A percentile compares a stretch with the other conserved stretches of the same genome.
Evolutionary conservation across 148 eudicot genomes (phyloP).

Genomic region (Fallopia convolvulus): DNA sequence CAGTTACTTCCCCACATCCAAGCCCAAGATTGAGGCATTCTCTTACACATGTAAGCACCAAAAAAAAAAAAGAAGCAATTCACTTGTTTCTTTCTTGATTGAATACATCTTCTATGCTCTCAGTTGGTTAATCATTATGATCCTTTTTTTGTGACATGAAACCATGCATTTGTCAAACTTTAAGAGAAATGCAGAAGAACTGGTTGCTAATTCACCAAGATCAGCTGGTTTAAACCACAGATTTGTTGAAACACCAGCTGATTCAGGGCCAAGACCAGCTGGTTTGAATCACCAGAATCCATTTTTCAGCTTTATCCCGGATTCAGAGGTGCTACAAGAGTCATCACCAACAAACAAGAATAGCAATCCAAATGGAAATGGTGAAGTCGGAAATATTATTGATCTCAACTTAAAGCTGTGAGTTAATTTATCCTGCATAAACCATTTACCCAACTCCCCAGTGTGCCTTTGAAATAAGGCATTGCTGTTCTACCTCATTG

Average conservation of each 20-base stretch:
- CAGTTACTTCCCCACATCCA: constrained; percentile 16
- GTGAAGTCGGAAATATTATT: constrained; percentile 21
- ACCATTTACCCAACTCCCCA: not conserved
- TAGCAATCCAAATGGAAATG: not conserved
- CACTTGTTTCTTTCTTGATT: not conserved
- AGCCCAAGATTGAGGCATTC: constrained; percentile 19
- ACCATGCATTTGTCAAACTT: not conserved
- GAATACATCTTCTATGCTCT: not conserved
- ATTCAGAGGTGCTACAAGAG: not conserved
- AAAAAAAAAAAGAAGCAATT: constrained; percentile 12
- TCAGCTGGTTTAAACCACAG: constrained; percentile 1
- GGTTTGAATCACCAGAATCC: not conserved
- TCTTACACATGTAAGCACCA: constrained; percentile 12
- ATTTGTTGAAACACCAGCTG: not conserved
- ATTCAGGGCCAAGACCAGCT: not conserved
- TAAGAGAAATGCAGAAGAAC: constrained; percentile 9
- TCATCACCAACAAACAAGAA: not conserved
- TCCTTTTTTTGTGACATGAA: not conserved
- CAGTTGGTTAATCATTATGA: not conserved
- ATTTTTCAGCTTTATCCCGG: constrained; percentile 11
- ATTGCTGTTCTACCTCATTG: not conserved
- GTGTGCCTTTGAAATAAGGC: not conserved
- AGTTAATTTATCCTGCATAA: not conserved
- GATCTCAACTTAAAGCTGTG: constrained; percentile 28
- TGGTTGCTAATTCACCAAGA: not conserved